Base-by-base conservation (phyloP, 352 stramenopile genomes). In the Aphanomyces astaci region DNA sequence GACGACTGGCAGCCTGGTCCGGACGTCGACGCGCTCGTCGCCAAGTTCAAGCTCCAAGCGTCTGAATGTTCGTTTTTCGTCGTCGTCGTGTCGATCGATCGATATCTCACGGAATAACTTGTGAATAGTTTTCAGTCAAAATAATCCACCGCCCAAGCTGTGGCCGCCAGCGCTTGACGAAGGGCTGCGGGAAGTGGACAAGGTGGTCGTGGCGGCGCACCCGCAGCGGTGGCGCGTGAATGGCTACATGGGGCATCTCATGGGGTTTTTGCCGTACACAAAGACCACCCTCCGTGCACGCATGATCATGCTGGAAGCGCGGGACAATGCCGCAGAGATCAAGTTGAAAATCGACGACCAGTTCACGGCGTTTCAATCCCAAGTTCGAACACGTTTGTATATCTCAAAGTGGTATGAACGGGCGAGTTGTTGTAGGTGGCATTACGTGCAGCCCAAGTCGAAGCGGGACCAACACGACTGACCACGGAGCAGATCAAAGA, bases 221-320 rank as follows among this genome's bases (percentile, higher is more conserved):
- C 86, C 86, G 30, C 92, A 95, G 71, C 89, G 90, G 69, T 95
- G 86, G 86, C 81, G 86, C 19, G 86, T 95, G 65, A 95, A 90
- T 68, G 86, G 86, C 22, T 95, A 95, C 63, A 93, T 95, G 71
- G 82, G 84, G 17, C 92, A 84, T 62, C 74, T 95, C 31, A 93
- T 93, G 86, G 87, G 80, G 46, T 95, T 95, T 66, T 68, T 95
- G 46, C 86, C 86, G 32, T 95, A 92, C 66, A 95, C 86, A 1
- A 95, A 95, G 66, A 86, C 91, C 66, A 92, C 91, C 33, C 64
- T 95, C 24, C 91, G 92, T 77, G 83, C 90, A 48, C 15, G 53
- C 17, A 95, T 95, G 86, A 63, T 92, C 40, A 80, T 85, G 2
- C 70, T 95, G 22, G 86, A 95, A 76, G 86, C 83, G 17, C 80